Conservation (phyloP, 805 yeast genomes). For the Brettanomyces nanus region DNA sequence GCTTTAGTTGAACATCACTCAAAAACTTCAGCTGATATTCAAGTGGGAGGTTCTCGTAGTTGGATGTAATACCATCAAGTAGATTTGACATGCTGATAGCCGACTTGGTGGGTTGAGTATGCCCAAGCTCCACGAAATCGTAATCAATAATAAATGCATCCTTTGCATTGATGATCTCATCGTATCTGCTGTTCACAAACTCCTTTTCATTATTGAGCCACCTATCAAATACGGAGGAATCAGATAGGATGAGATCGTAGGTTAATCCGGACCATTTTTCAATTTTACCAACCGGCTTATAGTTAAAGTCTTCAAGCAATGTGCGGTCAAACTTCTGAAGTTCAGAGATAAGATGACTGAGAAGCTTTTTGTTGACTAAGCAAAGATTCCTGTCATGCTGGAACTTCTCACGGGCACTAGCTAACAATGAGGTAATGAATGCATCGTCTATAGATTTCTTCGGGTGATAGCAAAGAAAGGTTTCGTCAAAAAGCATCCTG, state of each 20-base stretch:
- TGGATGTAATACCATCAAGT: constrained; percentile 47
- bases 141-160: constrained; percentile 52
- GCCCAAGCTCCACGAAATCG: constrained; percentile 37
- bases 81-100: constrained; percentile 50
- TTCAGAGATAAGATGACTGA: constrained; percentile 54
- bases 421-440: constrained; percentile 39
- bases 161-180: constrained; percentile 38
- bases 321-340: constrained; percentile 49
- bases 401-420: constrained; percentile 38
- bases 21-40: constrained; percentile 49
- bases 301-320: constrained; percentile 32
- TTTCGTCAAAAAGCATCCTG: constrained; percentile 22
- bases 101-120: constrained; percentile 55
- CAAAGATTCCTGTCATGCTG: constrained; percentile 16
- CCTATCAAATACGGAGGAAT: constrained; percentile 25
- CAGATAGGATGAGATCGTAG: constrained; percentile 20
- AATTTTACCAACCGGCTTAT: constrained; percentile 12
- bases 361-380: constrained; percentile 32
- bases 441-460: constrained; percentile 22
- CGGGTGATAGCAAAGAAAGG: constrained; percentile 18
- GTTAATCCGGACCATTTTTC: constrained; percentile 22
- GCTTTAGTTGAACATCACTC: constrained; percentile 46
- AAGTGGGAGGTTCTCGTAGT: constrained; percentile 43
- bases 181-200: constrained; percentile 42
- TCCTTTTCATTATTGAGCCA: constrained; percentile 51